Evolutionary conservation across 306 rosid genomes (phyloP).

Genomic region (Cucumis hystrix): DNA sequence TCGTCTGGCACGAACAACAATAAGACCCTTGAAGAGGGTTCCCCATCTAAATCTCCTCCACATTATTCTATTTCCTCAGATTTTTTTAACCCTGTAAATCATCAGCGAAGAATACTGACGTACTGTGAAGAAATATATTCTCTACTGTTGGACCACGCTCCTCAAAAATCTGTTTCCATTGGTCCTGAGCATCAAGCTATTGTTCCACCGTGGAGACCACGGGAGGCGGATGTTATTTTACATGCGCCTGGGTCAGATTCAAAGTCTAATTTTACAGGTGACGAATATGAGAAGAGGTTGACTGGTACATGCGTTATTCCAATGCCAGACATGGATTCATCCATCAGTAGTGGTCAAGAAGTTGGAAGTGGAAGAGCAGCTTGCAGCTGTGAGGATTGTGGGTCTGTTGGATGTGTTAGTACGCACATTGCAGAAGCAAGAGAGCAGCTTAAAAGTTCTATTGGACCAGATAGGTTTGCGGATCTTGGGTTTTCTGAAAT

Average conservation of each 20-base stretch:
- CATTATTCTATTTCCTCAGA: conserved; percentile 40
- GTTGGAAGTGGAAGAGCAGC: conserved; percentile 57
- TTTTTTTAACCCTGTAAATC: conserved; percentile 35
- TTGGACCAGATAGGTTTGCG: conserved; percentile 36
- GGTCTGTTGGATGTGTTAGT: conserved; percentile 52
- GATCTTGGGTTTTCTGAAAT: conserved; percentile 54
- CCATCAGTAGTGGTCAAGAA: neutral
- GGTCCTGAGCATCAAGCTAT: conserved; percentile 70
- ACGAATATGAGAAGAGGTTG: conserved; percentile 29
- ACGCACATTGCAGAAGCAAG: conserved; percentile 57
- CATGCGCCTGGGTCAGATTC: conserved; percentile 14
- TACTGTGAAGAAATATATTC: conserved; percentile 55
- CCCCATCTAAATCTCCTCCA: conserved; percentile 19
- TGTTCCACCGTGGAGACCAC: conserved; percentile 42
- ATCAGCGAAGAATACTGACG: conserved; percentile 39
- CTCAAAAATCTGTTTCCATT: conserved; percentile 47
- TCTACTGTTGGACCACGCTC: conserved; percentile 46
- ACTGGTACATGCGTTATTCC: conserved; percentile 64
- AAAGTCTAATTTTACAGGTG: conserved; percentile 8
- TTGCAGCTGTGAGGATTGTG: conserved; percentile 54
- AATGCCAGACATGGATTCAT: conserved; percentile 42
- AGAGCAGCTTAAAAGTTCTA: conserved; percentile 26
- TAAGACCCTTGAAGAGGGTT: conserved; percentile 24
- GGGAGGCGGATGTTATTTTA: neutral
- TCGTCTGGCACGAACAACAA: conserved; percentile 41